phyloP scores from a whole-genome alignment of 2,329 filamentous ascomycete species.

The Pestalotiopsis sp. region DNA sequence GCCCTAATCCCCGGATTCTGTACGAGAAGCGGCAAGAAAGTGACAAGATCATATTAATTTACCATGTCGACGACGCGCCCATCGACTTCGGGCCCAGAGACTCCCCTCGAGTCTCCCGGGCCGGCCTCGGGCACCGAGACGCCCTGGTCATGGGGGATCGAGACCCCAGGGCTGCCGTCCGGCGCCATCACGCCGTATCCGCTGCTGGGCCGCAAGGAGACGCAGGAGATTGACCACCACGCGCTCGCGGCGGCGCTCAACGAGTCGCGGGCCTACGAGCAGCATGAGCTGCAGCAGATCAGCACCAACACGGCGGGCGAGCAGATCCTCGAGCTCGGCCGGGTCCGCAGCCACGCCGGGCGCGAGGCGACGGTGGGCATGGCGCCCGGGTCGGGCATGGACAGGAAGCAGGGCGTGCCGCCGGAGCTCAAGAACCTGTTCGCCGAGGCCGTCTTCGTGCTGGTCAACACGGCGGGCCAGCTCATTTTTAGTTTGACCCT shows the following conservation, averaged over 20 bases:
- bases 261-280: background rate
- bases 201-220: background rate
- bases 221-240: background rate
- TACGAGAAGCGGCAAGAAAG: background rate
- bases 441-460: constrained; percentile 41
- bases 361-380: background rate
- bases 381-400: constrained; percentile 8
- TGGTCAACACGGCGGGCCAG: constrained; percentile 43
- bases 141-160: background rate
- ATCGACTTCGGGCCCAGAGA: background rate
- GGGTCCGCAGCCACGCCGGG: background rate
- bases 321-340: constrained; percentile 6
- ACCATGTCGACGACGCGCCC: background rate
- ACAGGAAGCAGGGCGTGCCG: constrained; percentile 34
- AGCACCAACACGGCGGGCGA: constrained; percentile 5
- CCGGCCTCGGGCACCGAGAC: constrained; percentile 2
- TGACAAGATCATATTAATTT: background rate
- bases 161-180: constrained; percentile 1
- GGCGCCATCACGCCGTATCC: background rate
- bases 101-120: background rate
- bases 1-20: background rate
- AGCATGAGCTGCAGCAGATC: background rate
- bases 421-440: constrained; percentile 40
- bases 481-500: constrained; percentile 44
- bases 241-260: constrained; percentile 6